Base-by-base conservation (phyloP, 371 early-diverging fungal species). In the Mucor plumbeus region DNA sequence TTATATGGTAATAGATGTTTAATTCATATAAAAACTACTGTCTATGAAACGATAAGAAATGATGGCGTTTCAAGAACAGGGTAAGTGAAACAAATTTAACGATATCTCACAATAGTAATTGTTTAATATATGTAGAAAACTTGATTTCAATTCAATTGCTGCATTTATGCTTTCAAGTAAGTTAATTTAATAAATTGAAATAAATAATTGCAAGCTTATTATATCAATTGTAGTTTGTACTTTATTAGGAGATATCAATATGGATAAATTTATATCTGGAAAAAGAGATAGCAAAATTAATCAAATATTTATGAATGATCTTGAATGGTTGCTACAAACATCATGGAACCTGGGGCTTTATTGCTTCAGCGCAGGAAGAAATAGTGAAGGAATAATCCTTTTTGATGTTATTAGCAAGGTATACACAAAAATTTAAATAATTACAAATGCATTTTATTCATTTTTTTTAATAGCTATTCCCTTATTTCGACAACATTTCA, bases 261-360 rank as follows among this genome's bases (percentile, higher is more conserved):
- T 38, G 58, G 19, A 7, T 3, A 39, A 38, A 9, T 58, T 58
- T 39, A 35, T n/a, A 15, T 15, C n/a, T 7, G 35, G 14, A 55
- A 1, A 5, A 34, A 40, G 26, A 14, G 59, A 40, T 4, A 59
- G 13, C 26, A 40, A 59, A 26, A 36, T 11, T 9, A 59, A 39
- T 15, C 17, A 47, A 15, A 43, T 31, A 14, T 21, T 38, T 9
- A 31, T 53, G 38, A 26, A 19, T 38, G 65, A 69, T 57, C 15
- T 65, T 7, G 38, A 61, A 31, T 69, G 70, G 70, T 56, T 69
- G 50, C 15, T 40, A 7, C 47, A 64, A 33, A 69, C 70, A 6
- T 19, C 39, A 9, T 69, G 65, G 61, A 69, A 69, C 11, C 39
- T 69, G 5, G 70, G 70, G 0, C n/a, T 69, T 4, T 65, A 56